phyloP scores from a whole-genome alignment of 495 filamentous ascomycete genomes.

The Penicillium canariense region DNA sequence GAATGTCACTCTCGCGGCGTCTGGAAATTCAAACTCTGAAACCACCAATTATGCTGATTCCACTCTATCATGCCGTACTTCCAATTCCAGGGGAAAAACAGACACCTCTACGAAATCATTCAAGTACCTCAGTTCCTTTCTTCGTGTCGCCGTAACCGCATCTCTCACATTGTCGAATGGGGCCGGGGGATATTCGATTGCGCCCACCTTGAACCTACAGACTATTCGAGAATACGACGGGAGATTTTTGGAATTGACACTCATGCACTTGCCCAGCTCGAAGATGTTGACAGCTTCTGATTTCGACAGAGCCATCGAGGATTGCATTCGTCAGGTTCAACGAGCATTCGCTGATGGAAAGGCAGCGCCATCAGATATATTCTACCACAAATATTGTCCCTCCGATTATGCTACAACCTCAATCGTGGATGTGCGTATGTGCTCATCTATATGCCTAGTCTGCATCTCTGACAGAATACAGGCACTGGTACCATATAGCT shows the following conservation, averaged over 20 bases:
- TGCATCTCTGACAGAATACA: background rate
- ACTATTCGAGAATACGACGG: background rate
- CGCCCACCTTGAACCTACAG: background rate
- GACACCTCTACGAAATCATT: background rate
- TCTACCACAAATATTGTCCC: background rate
- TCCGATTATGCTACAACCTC: background rate
- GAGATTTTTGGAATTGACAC: background rate
- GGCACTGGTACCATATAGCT: background rate
- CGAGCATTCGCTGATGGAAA: background rate
- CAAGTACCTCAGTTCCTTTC: background rate
- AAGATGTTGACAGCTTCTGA: background rate
- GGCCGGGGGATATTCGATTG: background rate
- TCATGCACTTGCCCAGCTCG: background rate
- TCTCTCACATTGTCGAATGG: conserved; percentile 1
- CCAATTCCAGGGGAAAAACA: background rate
- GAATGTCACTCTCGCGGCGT: too few species aligned
- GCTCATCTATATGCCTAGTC: background rate
- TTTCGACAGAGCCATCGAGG: background rate
- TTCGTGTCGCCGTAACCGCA: background rate
- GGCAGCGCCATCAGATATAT: background rate
- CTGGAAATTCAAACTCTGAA: background rate
- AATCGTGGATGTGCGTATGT: background rate
- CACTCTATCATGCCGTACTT: background rate
- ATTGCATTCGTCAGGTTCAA: background rate
- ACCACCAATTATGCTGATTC: background rate